Evolutionary conservation across 257 asterid species (phyloP).

Genomic region (Solanum sejunctum): DNA sequence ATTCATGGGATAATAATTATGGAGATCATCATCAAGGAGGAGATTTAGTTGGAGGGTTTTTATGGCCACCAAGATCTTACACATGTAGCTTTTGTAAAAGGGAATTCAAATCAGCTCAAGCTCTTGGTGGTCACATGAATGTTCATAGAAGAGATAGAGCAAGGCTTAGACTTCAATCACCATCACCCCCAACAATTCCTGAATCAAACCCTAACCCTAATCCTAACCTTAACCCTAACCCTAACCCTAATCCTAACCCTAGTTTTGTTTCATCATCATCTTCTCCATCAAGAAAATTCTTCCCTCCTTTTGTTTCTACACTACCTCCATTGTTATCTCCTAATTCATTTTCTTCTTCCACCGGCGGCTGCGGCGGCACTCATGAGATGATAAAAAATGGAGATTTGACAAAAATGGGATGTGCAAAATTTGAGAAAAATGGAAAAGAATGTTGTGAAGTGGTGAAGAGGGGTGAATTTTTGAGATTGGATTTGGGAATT

Average conservation of each 20-base stretch:
- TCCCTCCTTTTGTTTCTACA: constrained; percentile 21
- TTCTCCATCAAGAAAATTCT: constrained; percentile 15
- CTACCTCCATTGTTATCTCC: constrained; percentile 21
- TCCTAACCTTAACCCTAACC: constrained; percentile 55
- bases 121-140: constrained; percentile 98
- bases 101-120: constrained; percentile 91
- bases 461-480: constrained; percentile 20
- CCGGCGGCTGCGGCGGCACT: not conserved
- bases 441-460: constrained; percentile 8
- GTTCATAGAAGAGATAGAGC: constrained; percentile 89
- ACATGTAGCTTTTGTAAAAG: constrained; percentile 81
- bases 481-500: constrained; percentile 64
- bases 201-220: constrained; percentile 2
- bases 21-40: constrained; percentile 24
- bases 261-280: constrained; percentile 16
- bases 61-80: constrained; percentile 90
- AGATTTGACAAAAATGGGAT: constrained; percentile 3
- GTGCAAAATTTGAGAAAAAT: constrained; percentile 1
- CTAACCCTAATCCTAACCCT: constrained; percentile 31
- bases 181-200: constrained; percentile 15
- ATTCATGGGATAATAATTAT: constrained; percentile 10
- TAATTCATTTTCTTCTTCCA: constrained; percentile 4
- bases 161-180: constrained; percentile 26
- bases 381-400: not conserved
- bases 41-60: constrained; percentile 41